A percentile compares a stretch with the other conserved stretches of the same genome.
Conservation (phyloP, 345 rosid species). For the Citrus unshiu region DNA sequence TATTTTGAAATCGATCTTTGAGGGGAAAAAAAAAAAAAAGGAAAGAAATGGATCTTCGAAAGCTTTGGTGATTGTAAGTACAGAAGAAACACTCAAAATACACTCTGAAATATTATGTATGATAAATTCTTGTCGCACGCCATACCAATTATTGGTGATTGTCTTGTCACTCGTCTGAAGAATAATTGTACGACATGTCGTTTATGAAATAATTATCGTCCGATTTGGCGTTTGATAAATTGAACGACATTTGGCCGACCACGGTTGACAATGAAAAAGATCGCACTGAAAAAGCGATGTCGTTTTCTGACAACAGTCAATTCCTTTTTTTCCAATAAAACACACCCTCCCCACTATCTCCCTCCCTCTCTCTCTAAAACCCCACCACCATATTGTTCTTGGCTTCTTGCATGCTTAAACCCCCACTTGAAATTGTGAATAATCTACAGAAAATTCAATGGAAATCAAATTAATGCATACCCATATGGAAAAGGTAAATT, state of each 20-base stretch:
- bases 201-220: accelerated
- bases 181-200: not conserved
- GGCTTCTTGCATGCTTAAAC: not conserved
- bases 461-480: not conserved
- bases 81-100: no score
- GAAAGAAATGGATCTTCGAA: no score
- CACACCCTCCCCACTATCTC: not conserved
- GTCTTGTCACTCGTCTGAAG: not conserved
- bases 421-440: not conserved
- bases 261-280: not conserved
- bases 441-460: not conserved
- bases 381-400: not conserved
- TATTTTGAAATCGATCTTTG: no score
- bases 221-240: not conserved
- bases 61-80: not conserved
- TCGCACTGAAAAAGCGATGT: not conserved
- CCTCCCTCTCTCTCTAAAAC: not conserved
- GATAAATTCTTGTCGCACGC: no score
- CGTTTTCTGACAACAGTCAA: not conserved
- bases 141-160: not conserved
- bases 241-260: not conserved
- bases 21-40: no score
- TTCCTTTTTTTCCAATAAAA: not conserved
- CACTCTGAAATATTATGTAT: not conserved
- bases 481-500: slow-evolving; percentile 1